phyloP scores from a whole-genome alignment of 2,329 filamentous ascomycete genomes.

The Calonectria pteridis region DNA sequence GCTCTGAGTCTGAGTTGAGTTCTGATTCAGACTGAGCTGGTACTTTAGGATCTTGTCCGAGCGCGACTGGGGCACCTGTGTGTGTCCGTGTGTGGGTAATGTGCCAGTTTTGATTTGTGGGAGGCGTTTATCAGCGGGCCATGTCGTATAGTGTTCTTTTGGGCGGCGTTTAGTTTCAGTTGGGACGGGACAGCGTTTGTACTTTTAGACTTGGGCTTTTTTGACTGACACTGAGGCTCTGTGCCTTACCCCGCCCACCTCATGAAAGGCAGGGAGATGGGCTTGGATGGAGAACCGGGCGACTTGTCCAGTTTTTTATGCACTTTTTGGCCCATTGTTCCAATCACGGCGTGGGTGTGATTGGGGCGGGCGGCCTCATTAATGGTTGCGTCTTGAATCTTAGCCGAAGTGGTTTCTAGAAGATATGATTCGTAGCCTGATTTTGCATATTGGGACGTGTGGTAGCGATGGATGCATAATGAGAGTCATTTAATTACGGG shows the following conservation, averaged over 20 bases:
- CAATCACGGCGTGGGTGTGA: not conserved
- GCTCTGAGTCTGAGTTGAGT: not conserved
- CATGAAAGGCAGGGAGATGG: not conserved
- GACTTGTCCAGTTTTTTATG: not conserved
- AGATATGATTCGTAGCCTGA: constrained; percentile 22
- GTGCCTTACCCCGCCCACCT: not conserved
- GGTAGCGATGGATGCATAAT: constrained; percentile 10
- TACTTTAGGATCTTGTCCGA: not conserved
- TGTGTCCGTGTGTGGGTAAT: not conserved
- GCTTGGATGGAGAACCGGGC: not conserved
- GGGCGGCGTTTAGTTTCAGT: constrained; percentile 20
- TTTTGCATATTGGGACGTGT: not conserved
- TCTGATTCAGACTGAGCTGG: constrained; percentile 6
- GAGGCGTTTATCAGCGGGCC: constrained; percentile 12
- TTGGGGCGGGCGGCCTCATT: constrained; percentile 15
- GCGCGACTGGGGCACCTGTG: not conserved
- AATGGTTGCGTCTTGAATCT: not conserved
- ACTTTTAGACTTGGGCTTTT: constrained; percentile 3
- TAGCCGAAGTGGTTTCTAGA: not conserved
- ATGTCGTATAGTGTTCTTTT: constrained; percentile 6
- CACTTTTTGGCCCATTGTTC: constrained; percentile 4
- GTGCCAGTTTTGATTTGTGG: not conserved
- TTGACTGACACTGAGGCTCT: constrained; percentile 1
- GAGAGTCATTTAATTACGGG: not conserved
- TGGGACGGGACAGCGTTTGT: constrained; percentile 4